A percentile compares a stretch with the other conserved stretches of the same genome.
These are phyloP conservation scores for Candida cerambycidarum DNA, from an alignment of 805 yeast species.

Conservation along the genomic window DNA sequence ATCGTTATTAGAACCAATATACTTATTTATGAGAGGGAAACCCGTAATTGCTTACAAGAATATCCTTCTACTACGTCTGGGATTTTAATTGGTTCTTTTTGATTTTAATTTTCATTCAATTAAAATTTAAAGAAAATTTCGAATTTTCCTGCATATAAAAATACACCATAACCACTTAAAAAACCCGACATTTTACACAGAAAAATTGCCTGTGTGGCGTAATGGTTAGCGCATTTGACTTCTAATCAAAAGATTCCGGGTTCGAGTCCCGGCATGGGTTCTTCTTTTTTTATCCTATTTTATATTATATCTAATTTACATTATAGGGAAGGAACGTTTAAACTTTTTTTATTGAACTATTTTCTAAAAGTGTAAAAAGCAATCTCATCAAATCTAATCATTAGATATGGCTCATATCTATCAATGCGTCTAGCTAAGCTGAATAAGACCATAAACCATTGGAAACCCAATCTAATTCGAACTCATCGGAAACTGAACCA, in stretches of 20 bases:
- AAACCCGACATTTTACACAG: too few species aligned
- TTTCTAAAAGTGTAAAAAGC: conserved; percentile 1
- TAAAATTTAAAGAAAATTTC: too few species aligned
- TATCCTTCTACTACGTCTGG: too few species aligned
- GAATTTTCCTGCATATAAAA: background rate
- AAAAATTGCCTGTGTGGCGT: conserved; percentile 53
- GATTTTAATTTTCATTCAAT: too few species aligned
- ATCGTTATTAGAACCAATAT: too few species aligned
- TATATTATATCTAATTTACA: too few species aligned
- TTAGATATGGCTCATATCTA: too few species aligned
- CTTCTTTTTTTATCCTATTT: conserved; percentile 9
- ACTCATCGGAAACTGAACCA: conserved; percentile 25
- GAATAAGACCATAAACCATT: conserved; percentile 28
- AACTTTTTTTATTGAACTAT: conserved; percentile 1
- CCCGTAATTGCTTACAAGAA: too few species aligned
- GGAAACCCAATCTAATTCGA: conserved; percentile 39
- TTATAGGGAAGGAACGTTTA: too few species aligned
- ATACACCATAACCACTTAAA: background rate
- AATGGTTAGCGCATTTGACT: conserved; percentile 69
- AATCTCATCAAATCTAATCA: background rate
- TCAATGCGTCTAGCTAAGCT: background rate
- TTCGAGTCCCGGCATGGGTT: conserved; percentile 57
- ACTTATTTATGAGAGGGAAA: too few species aligned
- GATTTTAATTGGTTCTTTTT: too few species aligned
- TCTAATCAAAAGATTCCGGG: conserved; percentile 67